Evolutionary conservation across 2,329 filamentous ascomycete species (phyloP), one percentile per base, ranked within the genome.

Genomic region (Sclerotinia glacialis): DNA sequence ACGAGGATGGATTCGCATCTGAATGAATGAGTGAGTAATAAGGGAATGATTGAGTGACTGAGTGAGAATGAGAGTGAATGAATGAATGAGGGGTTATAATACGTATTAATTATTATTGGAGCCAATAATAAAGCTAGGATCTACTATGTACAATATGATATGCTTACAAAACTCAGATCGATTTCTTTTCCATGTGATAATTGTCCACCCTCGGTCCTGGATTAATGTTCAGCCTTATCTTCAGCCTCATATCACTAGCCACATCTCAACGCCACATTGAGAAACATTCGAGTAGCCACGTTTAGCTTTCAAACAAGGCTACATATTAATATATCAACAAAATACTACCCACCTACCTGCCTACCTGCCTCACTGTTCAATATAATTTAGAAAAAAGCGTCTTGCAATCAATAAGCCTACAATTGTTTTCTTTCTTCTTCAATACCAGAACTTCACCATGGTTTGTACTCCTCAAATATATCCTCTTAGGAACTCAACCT

Each of bases 271-370:
- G 62, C 62, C 62, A 64, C 62, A 64, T 37, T 26, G 0, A 37
- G 1, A 26, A 55, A 37, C 26, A 23, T 18, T 46, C 23, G 18
- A 58, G 28, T 34, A 59, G 52, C 62, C 62, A 65, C 62, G 62
- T 65, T 65, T 44, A 59, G 21, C 62, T 65, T 64, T 64, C 18
- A 18, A 64, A 55, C 40, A 46, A 64, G 61, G 61, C 61, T 64
- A 55, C 49, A n/a, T 18, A 31, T 23, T n/a, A 8, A 7, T 23
- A 31, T 37, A 23, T 37, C 52, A 2, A 31, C 52, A 12, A 21
- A 37, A 53, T 21, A 40, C 3, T 14, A 37, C 37, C 37, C 5
- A 12, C 37, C 37, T 37, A 37, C 34, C 34, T 11, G 14, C 37
- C 37, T 11, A 37, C 37, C 5, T 34, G 34, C 34, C 34, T 37